Base-by-base conservation (phyloP, 164 flowering plant genomes). In the Platanus orientalis region DNA sequence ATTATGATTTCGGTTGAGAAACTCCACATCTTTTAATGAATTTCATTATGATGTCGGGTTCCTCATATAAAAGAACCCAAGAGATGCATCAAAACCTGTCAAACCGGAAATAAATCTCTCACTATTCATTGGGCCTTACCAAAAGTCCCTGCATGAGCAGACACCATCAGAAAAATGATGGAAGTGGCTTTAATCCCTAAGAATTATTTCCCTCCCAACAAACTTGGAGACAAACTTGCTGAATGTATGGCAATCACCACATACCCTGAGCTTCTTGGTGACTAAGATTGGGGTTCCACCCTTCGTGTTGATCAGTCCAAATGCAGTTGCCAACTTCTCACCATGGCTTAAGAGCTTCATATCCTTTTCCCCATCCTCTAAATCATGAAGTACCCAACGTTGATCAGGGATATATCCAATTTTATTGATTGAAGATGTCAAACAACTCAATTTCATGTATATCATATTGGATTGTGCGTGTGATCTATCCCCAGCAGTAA, bases 401-500 rank as follows among this genome's bases (percentile, higher is more conserved):
- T 63, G 59, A 64, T 73, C 76, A 52, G 76, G 74, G 30, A 68
- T 59, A 53, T 76, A 77, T 23, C 80, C 77, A 45, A 6, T 36
- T 59, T 69, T 73, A 55, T 57, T 75, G 16, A 71, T 64, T 12
- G 54, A 62, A 23, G 61, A 21, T 20, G 54, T 28, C 68, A 81
- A 58, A 45, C 48, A 61, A 65, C 20, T 61, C 58, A 81, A 66
- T 21, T 40, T 69, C 54, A 34, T 62, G 62, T 65, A 67, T 47
- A 79, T 78, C 57, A 48, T 61, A 32, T 62, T 68, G 1, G 71
- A 65, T 29, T 61, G 63, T 19, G 70, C 69, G 54, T 80, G 81
- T 29, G 75, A 78, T 50, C 40, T 70, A 58, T 76, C 83, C 36
- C 78, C 75, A 30, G 76, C 79, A 62, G 75, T 58, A 65, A 82